A percentile compares a stretch with the other conserved stretches of the same genome.
Conservation (phyloP, 495 filamentous ascomycete genomes). For the Trichoderma reesei region DNA sequence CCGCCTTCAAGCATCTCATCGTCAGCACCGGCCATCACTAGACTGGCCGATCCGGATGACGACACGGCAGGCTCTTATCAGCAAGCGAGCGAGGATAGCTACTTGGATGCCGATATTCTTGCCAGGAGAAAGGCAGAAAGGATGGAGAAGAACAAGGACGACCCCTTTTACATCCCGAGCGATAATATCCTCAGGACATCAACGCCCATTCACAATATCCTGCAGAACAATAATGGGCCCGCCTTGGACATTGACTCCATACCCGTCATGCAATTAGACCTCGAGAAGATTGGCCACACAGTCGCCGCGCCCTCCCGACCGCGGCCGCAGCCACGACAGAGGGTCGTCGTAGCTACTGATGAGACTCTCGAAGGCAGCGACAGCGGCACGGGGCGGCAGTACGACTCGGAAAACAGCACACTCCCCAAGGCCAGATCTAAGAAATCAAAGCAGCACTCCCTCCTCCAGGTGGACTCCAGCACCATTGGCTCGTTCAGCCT, state of each 20-base stretch:
- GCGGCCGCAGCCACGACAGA: slow-evolving; percentile 30
- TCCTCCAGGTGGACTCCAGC: slow-evolving; percentile 80
- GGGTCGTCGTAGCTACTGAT: slow-evolving; percentile 52
- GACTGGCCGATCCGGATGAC: slow-evolving; percentile 32
- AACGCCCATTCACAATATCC: slow-evolving; percentile 63
- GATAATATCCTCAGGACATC: slow-evolving; percentile 38
- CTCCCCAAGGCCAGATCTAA: slow-evolving; percentile 22
- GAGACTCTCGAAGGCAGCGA: slow-evolving; percentile 39
- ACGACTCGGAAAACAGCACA: slow-evolving; percentile 35
- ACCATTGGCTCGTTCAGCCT: slow-evolving; percentile 58
- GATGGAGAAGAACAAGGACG: slow-evolving; percentile 71
- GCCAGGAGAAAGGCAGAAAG: slow-evolving; percentile 58
- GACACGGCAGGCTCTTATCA: slow-evolving; percentile 55
- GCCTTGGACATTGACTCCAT: slow-evolving; percentile 86
- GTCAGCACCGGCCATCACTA: slow-evolving; percentile 43
- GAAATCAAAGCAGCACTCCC: slow-evolving; percentile 35
- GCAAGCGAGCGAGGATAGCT: slow-evolving; percentile 41
- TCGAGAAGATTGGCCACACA: slow-evolving; percentile 40
- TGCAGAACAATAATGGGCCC: slow-evolving; percentile 56
- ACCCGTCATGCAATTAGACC: slow-evolving; percentile 82
- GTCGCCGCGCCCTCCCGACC: slow-evolving; percentile 17
- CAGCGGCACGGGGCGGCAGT: slow-evolving; percentile 27
- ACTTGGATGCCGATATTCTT: slow-evolving; percentile 52
- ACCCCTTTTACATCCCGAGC: slow-evolving; percentile 85
- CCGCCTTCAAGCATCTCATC: slow-evolving; percentile 26